A percentile compares a stretch with the other conserved stretches of the same genome.
Evolutionary conservation across 768 basidiomycete genomes (phyloP).

Genomic region (Tylopilus plumbeoviolaceoides): DNA sequence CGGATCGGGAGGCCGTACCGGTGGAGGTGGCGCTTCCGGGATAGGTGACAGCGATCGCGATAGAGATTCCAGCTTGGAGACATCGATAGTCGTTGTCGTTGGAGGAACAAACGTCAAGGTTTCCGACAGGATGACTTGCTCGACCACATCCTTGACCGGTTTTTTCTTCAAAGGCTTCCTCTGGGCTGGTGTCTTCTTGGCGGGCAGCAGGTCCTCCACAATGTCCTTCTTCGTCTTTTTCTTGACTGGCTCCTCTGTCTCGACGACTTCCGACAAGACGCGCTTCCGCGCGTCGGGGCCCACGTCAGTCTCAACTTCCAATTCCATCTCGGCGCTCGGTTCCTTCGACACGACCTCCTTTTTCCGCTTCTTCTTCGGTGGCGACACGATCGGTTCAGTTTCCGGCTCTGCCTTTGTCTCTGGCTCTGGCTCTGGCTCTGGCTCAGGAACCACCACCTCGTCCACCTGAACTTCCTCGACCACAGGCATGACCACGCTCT

Average conservation of each 20-base stretch:
- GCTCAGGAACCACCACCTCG: constrained; percentile 30
- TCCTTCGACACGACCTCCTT: constrained; percentile 38
- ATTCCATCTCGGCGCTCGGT: constrained; percentile 49
- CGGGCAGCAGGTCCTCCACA: constrained; percentile 37
- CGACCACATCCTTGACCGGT: constrained; percentile 36
- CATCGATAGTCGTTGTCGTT: constrained; percentile 45
- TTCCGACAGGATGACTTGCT: constrained; percentile 50
- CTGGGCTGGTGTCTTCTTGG: constrained; percentile 24
- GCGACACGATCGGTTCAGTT: constrained; percentile 33
- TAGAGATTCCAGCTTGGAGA: constrained; percentile 41
- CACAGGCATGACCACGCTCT: constrained; percentile 15
- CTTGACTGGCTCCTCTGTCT: constrained; percentile 30
- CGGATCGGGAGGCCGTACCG: constrained; percentile 49
- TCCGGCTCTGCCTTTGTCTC: constrained; percentile 29
- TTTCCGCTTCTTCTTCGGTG: constrained; percentile 58
- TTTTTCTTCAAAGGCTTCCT: constrained; percentile 37
- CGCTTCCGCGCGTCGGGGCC: constrained; percentile 41
- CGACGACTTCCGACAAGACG: constrained; percentile 38
- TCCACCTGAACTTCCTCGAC: constrained; percentile 26
- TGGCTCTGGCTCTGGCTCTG: constrained; percentile 12
- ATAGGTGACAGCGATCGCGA: constrained; percentile 52
- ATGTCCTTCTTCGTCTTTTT: constrained; percentile 30
- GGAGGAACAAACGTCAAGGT: constrained; percentile 48
- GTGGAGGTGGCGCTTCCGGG: constrained; percentile 38
- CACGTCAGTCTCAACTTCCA: constrained; percentile 44